phyloP scores from a whole-genome alignment of 1,284 basidiomycete species.

The Rhodofomes roseus region DNA sequence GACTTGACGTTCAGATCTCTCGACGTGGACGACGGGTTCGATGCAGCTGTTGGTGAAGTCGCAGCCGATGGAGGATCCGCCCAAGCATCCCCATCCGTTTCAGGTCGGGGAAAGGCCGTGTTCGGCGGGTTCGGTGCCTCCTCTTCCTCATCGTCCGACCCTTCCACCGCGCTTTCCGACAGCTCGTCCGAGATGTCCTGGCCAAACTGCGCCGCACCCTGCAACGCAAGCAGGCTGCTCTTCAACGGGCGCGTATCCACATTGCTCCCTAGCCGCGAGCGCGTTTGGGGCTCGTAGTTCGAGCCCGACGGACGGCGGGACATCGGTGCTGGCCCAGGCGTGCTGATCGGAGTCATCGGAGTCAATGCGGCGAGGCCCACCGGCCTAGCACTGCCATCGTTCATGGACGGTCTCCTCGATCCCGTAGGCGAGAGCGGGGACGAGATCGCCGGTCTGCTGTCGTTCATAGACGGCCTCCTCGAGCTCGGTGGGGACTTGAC shows the following conservation, averaged over 20 bases:
- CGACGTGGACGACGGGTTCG: neutral
- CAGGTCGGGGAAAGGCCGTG: neutral
- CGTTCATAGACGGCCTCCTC: slow-evolving; percentile 15
- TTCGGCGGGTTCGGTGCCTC: slow-evolving; percentile 3
- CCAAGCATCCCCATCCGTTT: neutral
- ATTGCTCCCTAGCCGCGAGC: slow-evolving; percentile 24
- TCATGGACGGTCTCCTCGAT: slow-evolving; percentile 15
- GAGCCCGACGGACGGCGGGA: neutral
- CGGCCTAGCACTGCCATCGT: neutral
- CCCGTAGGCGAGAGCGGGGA: slow-evolving; percentile 19
- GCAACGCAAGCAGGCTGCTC: slow-evolving; percentile 20
- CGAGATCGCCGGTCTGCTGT: slow-evolving; percentile 5
- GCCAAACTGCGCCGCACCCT: slow-evolving; percentile 25
- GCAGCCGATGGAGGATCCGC: neutral
- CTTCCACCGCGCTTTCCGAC: slow-evolving; percentile 40
- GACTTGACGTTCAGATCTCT: neutral
- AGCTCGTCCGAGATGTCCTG: slow-evolving; percentile 35
- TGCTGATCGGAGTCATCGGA: neutral
- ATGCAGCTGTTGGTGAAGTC: neutral
- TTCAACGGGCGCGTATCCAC: slow-evolving; percentile 18
- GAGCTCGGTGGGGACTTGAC: slow-evolving; percentile 4
- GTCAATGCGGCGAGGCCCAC: neutral
- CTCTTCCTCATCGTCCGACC: slow-evolving; percentile 25
- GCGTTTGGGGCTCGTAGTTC: slow-evolving; percentile 12
- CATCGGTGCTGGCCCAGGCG: neutral